Base-by-base conservation (phyloP, 2,329 filamentous ascomycete genomes). In the Colletotrichum limetticola region DNA sequence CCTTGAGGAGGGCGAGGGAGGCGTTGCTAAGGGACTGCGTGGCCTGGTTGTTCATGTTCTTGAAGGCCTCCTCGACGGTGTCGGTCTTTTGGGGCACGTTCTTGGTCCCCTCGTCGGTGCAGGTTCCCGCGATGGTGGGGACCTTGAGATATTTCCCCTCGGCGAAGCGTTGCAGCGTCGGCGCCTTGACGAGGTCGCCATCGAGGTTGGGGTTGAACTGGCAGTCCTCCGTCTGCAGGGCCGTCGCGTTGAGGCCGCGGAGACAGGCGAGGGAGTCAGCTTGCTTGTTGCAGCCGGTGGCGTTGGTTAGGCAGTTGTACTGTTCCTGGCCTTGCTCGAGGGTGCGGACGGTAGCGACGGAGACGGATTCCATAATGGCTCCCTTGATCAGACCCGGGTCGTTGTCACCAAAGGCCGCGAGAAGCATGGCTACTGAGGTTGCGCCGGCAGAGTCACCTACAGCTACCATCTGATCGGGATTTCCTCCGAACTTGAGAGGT, bases 371-470 rank as follows among this genome's bases (percentile, higher is more conserved):
- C 1, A 84, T 86, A 0, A 85, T 85, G 0, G 83, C 87, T 1
- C 83, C 88, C 63, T 87, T 85, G 78, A 90, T 90, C 1, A 90
- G 80, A 2, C 83, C 81, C 37, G 82, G 82, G 67, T 88, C 80
- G 6, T 81, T 80, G 14, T 87, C 89, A 2, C 85, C 86, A 67
- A 88, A 87, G 0, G 88, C 88, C 1, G 84, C 89, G 55, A 94
- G 85, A 28, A 94, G 91, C 46, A 93, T 84, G 32, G 85, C 88
- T n/a, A 94, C 86, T 4, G 91, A 91, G 1, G 86, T 90, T 4
- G 87, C 93, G 3, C 93, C 93, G 2, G 93, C 92, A 66, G 91
- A 93, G 74, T 87, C 90, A 11, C 93, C 93, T 19, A 90, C 91
- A 0, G 95, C 82, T 0, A 92, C 90, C 11, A 95, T 91, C 75